Conservation (phyloP, 2,329 filamentous ascomycete species). For the Cytospora piceae region DNA sequence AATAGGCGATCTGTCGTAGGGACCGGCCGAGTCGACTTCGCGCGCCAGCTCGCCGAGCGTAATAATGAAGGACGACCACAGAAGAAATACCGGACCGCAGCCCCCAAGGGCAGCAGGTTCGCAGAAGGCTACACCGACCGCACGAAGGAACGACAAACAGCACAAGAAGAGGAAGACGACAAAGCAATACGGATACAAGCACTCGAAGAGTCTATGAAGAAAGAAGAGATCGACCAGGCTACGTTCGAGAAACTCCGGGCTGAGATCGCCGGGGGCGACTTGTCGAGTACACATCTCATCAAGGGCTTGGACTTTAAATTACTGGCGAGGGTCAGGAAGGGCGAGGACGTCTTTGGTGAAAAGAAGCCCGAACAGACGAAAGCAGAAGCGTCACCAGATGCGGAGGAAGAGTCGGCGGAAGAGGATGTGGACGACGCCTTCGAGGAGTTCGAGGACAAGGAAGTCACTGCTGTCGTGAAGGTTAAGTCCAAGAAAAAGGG, state of each 20-base stretch:
- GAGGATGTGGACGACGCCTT: constrained; percentile 68
- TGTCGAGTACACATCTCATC: constrained; percentile 80
- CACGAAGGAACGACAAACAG: constrained; percentile 61
- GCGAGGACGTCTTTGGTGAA: constrained; percentile 66
- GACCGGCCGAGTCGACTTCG: constrained; percentile 68
- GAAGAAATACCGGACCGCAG: constrained; percentile 78
- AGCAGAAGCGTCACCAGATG: constrained; percentile 43
- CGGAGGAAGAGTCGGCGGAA: constrained; percentile 60
- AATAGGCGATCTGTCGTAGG: constrained; percentile 66
- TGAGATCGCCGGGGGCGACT: constrained; percentile 81
- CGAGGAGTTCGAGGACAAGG: constrained; percentile 58
- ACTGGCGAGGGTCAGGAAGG: constrained; percentile 68
- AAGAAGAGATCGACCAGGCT: constrained; percentile 79
- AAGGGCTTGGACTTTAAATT: constrained; percentile 91
- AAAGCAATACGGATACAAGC: constrained; percentile 71
- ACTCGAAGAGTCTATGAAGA: constrained; percentile 79
- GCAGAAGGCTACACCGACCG: constrained; percentile 85
- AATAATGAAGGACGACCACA: constrained; percentile 57
- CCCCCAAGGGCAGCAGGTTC: constrained; percentile 81
- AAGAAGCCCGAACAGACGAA: constrained; percentile 37
- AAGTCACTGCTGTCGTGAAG: constrained; percentile 57
- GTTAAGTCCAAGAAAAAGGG: constrained; percentile 63
- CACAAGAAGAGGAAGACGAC: constrained; percentile 56
- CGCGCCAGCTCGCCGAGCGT: constrained; percentile 80
- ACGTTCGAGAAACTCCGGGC: constrained; percentile 76